Evolutionary conservation across 495 filamentous ascomycete species (phyloP).

Genomic region (Saxophila tyrrhenica): DNA sequence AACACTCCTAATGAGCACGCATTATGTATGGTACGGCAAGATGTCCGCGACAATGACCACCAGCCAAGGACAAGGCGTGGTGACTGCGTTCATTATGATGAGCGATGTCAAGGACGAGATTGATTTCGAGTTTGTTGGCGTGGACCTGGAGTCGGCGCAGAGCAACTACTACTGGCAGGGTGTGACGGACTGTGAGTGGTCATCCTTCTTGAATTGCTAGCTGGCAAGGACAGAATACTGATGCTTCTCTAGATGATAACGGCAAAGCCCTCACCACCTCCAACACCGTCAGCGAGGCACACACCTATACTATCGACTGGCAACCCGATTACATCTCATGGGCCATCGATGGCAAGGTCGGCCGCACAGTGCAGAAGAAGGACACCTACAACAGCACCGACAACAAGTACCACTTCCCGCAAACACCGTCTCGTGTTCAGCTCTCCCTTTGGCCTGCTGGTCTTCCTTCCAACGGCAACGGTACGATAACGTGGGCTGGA

Average conservation of each 20-base stretch:
- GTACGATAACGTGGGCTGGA: constrained; percentile 87
- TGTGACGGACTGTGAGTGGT: constrained; percentile 61
- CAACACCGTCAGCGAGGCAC: constrained; percentile 70
- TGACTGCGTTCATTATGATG: constrained; percentile 90
- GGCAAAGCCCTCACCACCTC: constrained; percentile 61
- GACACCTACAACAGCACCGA: constrained; percentile 55
- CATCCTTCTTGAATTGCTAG: background rate
- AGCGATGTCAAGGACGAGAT: constrained; percentile 96
- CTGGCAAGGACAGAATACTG: constrained; percentile 2
- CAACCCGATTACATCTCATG: constrained; percentile 72
- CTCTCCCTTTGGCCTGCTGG: constrained; percentile 95
- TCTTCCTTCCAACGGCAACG: constrained; percentile 60
- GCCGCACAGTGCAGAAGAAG: constrained; percentile 53
- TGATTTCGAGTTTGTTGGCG: constrained; percentile 89
- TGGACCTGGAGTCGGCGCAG: constrained; percentile 64
- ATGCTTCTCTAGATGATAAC: constrained; percentile 29
- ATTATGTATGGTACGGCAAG: constrained; percentile 96
- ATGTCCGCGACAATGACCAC: constrained; percentile 80
- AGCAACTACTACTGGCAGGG: constrained; percentile 98
- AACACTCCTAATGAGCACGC: constrained; percentile 76
- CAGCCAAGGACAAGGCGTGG: constrained; percentile 72
- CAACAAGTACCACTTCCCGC: constrained; percentile 83
- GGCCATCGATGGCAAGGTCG: constrained; percentile 66
- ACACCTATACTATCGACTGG: constrained; percentile 93
- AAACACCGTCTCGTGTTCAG: constrained; percentile 87